Conservation (phyloP, 345 rosid species). For the Pistacia atlantica region DNA sequence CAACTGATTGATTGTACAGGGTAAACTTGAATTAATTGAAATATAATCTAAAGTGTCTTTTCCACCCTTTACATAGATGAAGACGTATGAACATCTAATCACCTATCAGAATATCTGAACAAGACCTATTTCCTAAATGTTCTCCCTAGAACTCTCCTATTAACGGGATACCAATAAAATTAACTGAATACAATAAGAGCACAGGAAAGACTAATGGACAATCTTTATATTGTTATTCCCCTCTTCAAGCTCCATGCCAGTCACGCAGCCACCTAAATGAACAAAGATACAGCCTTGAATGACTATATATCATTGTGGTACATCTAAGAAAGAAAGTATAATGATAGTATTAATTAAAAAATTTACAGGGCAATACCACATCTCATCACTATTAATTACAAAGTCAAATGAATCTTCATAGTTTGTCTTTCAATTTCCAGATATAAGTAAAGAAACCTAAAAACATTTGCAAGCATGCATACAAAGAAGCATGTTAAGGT, state of each 20-base stretch:
- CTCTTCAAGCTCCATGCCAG: too few relatives aligned
- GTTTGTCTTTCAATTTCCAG: not conserved
- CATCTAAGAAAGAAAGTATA: too few relatives aligned
- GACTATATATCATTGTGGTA: too few relatives aligned
- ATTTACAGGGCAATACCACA: not conserved
- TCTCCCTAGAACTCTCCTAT: not conserved
- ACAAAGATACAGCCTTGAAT: too few relatives aligned
- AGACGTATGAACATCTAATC: not conserved
- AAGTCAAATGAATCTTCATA: not conserved
- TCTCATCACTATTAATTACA: not conserved
- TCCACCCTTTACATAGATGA: not conserved
- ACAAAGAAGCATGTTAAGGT: not conserved
- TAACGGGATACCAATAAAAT: too few relatives aligned
- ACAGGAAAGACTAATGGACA: too few relatives aligned
- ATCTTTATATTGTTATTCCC: too few relatives aligned
- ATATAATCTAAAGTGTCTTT: not conserved
- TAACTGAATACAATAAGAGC: too few relatives aligned
- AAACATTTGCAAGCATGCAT: not conserved
- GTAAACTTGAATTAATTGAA: not conserved
- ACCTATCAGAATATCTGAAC: not conserved
- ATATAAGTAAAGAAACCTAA: not conserved
- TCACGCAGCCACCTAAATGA: too few relatives aligned
- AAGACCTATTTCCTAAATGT: not conserved
- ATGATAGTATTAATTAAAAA: too few relatives aligned
- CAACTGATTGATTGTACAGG: not conserved